Base-by-base conservation (phyloP, 208 protist species). In the Paratrypanosoma confusum region DNA sequence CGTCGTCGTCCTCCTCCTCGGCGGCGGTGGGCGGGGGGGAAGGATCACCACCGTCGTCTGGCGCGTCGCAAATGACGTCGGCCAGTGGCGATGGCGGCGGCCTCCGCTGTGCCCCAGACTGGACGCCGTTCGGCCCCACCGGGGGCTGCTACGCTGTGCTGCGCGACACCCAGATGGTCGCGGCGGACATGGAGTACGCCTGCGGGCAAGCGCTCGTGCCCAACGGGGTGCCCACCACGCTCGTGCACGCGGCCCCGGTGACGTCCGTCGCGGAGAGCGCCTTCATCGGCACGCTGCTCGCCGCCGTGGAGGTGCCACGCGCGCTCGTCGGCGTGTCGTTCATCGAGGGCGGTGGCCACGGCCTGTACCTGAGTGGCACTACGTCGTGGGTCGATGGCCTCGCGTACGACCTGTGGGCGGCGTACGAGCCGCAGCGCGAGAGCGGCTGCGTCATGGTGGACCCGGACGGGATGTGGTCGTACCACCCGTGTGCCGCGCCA, bases 291-390 rank as follows among this genome's bases (percentile, higher is more conserved):
- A 21, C 27, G 1, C 47, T 76, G 2, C 57, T 83, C 16, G 17
- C 39, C 11, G 6, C 16, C 3, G 24, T 48, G 5, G 42, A 34
- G 5, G 3, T 51, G 3, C 16, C 14, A 14, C 55, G 52, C 21
- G 67, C 60, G n/a, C 37, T 81, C 13, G 52, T 73, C 1, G 76
- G 76, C 11, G 55, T 72, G 8, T 63, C 71, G 8, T 85, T 69
- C 53, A 64, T 48, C 26, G 50, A 78, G 17, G 38, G 41, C 37
- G 76, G 76, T 21, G 39, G 37, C 20, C 23, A 23, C 7, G 76
- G 67, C 5, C 50, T 70, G 18, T 85, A 75, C 49, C 44, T 81
- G 3, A 65, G 70, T 38, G 71, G 71, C 3, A 28, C 34, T 27
- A 50, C 53, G 0, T 45, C 43, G 32, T 65, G 63, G 16, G 35